phyloP scores from a whole-genome alignment of 164 flowering plant species.

The Nymphaea thermarum region DNA sequence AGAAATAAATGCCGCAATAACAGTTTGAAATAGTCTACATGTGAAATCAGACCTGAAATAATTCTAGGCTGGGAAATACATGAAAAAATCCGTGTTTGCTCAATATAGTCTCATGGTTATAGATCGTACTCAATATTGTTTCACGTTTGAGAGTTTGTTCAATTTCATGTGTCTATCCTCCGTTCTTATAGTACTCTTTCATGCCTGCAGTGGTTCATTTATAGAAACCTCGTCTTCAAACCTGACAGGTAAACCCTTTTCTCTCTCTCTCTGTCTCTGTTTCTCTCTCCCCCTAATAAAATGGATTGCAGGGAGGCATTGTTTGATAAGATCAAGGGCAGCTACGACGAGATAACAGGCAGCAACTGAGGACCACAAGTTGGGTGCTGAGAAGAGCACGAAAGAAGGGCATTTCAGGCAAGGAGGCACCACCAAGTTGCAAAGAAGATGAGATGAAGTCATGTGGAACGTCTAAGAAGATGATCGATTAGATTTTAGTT shows the following conservation, averaged over 20 bases:
- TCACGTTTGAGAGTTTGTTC: no score
- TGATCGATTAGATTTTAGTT: neutral
- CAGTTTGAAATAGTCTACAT: no score
- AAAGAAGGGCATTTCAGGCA: neutral
- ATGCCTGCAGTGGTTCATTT: constrained; percentile 67
- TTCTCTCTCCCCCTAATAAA: neutral
- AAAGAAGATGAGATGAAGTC: neutral
- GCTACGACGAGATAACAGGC: neutral
- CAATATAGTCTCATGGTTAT: no score
- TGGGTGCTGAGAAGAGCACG: neutral
- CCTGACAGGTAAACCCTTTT: constrained; percentile 55
- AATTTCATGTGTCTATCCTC: no score
- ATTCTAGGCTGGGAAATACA: no score
- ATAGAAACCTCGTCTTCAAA: constrained; percentile 61
- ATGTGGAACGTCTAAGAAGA: neutral
- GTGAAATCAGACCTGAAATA: no score
- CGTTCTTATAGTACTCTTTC: no score
- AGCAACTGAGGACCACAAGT: neutral
- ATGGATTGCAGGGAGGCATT: neutral
- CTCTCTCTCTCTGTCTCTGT: constrained; percentile 4
- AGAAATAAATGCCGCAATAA: no score
- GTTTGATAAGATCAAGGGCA: neutral
- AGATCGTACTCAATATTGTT: no score
- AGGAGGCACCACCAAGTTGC: neutral
- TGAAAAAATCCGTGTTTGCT: no score